Evolutionary conservation across 345 rosid genomes (phyloP).

Genomic region (Excoecaria agallocha): DNA sequence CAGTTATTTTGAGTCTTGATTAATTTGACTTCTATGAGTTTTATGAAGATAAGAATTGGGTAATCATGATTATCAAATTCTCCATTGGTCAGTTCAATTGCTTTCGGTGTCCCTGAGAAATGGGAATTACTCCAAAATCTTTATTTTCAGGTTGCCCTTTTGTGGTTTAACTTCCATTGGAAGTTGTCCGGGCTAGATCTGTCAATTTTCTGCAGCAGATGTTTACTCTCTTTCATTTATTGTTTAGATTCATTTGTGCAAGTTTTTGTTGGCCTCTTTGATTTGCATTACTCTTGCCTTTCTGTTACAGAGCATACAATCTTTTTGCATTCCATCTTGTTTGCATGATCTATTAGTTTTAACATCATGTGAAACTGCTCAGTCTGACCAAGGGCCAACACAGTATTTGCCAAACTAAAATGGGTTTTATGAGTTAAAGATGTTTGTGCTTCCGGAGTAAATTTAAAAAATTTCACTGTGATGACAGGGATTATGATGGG

Average conservation of each 20-base stretch:
- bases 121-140: too few species aligned
- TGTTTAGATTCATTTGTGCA: not conserved
- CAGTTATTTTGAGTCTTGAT: too few species aligned
- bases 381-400: not conserved
- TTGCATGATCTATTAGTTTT: not conserved
- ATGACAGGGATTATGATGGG: constrained; percentile 82
- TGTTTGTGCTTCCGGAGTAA: not conserved
- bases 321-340: not conserved
- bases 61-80: too few species aligned
- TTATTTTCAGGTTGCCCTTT: too few species aligned
- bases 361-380: not conserved
- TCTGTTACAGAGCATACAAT: not conserved
- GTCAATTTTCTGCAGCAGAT: too few species aligned
- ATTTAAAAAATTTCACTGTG: constrained; percentile 16
- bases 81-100: too few species aligned
- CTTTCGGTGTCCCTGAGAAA: too few species aligned
- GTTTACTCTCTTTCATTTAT: not conserved
- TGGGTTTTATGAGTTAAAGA: not conserved
- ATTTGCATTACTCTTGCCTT: not conserved
- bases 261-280: not conserved
- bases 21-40: too few species aligned
- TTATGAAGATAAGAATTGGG: too few species aligned
- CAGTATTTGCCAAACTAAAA: too few species aligned
- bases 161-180: too few species aligned
- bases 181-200: too few species aligned